These are phyloP conservation scores for Arthroderma sp. DNA, from an alignment of 2,329 filamentous ascomycete genomes.

Conservation along the genomic window DNA sequence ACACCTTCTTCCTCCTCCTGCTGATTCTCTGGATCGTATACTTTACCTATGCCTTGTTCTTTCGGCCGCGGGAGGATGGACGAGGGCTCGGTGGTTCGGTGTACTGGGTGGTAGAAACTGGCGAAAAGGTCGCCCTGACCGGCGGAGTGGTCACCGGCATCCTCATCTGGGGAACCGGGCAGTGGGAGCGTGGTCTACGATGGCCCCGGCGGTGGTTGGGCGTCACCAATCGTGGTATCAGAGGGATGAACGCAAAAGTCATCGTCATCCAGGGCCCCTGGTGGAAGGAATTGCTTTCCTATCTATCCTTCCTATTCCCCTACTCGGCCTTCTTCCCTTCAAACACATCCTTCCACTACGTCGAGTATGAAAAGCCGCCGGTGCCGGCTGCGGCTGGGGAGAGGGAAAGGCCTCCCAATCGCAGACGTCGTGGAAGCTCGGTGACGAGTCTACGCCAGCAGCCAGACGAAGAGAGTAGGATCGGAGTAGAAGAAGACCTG, in stretches of 20 bases:
- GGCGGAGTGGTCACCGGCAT: slow-evolving; percentile 77
- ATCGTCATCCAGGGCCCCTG: slow-evolving; percentile 74
- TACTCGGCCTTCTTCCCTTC: slow-evolving; percentile 53
- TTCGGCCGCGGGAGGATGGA: slow-evolving; percentile 92
- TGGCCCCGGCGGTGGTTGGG: slow-evolving; percentile 89
- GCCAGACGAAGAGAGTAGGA: slow-evolving; percentile 9
- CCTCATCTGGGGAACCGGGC: slow-evolving; percentile 85
- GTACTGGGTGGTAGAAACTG: slow-evolving; percentile 89
- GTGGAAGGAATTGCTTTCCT: slow-evolving; percentile 65
- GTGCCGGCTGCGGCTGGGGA: neutral
- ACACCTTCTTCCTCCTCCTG: slow-evolving; percentile 79
- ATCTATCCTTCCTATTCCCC: slow-evolving; percentile 64
- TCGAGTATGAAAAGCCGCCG: slow-evolving; percentile 40
- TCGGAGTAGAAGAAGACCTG: slow-evolving; percentile 70
- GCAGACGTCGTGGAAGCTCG: slow-evolving; percentile 3
- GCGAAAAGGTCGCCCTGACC: slow-evolving; percentile 82
- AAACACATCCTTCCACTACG: slow-evolving; percentile 59
- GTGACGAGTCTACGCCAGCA: slow-evolving; percentile 5
- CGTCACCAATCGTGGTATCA: slow-evolving; percentile 76
- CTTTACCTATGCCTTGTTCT: slow-evolving; percentile 82
- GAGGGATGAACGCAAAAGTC: slow-evolving; percentile 91
- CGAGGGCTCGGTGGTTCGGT: slow-evolving; percentile 81
- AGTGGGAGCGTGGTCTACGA: slow-evolving; percentile 88
- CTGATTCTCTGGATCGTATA: slow-evolving; percentile 68
- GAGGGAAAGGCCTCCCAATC: neutral